Evolutionary conservation across 371 early-diverging fungal genomes (phyloP).

Genomic region (Mucor ambiguus): DNA sequence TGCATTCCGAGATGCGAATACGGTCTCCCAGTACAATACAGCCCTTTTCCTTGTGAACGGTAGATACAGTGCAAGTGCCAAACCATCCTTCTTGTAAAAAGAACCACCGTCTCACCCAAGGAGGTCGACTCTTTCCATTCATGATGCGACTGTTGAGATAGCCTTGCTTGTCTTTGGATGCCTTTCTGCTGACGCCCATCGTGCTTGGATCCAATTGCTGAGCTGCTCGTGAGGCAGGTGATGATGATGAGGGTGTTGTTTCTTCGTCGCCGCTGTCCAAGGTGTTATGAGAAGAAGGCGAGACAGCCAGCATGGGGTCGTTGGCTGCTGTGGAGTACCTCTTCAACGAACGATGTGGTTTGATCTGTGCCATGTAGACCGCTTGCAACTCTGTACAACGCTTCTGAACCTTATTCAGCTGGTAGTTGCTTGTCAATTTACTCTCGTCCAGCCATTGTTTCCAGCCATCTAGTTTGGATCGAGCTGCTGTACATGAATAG

Average conservation of each 20-base stretch:
- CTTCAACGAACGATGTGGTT: conserved; percentile 39
- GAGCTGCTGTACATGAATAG: conserved; percentile 24
- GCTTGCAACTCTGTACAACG: conserved; percentile 31
- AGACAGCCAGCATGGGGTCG: background rate
- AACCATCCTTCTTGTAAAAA: conserved; percentile 61
- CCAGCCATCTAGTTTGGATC: conserved; percentile 40
- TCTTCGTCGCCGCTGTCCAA: conserved; percentile 4
- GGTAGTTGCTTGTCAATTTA: conserved; percentile 37
- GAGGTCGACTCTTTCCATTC: conserved; percentile 33
- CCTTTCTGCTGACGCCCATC: background rate
- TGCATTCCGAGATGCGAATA: conserved; percentile 52
- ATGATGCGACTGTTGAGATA: conserved; percentile 33
- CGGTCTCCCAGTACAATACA: conserved; percentile 56
- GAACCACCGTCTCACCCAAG: conserved; percentile 62
- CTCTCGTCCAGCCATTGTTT: conserved; percentile 42
- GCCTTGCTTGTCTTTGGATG: conserved; percentile 32
- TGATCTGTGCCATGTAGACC: conserved; percentile 33
- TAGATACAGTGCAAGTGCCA: conserved; percentile 50
- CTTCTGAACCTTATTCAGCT: conserved; percentile 33
- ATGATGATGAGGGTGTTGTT: background rate
- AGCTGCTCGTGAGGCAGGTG: background rate
- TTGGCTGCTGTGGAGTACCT: conserved; percentile 21
- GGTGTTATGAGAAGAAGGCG: background rate
- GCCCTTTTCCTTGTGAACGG: conserved; percentile 49
- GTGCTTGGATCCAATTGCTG: background rate